Evolutionary conservation across 208 protist species (phyloP), one percentile per base, ranked within the genome.

Genomic region (Leishmania gerbilli): DNA sequence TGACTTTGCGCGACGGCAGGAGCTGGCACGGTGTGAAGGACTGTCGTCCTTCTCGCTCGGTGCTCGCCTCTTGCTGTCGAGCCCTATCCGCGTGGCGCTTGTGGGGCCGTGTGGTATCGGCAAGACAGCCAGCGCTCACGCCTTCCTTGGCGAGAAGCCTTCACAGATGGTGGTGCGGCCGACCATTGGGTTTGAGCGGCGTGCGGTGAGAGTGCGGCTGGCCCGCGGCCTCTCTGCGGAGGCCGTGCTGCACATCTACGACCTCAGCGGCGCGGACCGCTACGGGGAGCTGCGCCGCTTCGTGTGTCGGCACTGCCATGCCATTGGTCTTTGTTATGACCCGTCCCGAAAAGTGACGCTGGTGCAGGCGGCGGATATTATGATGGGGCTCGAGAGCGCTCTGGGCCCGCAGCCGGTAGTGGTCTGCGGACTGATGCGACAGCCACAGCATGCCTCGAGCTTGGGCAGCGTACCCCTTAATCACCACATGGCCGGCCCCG

Each of bases 361-460:
- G 8, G 90, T 96, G 75, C 79, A 96, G 87, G 94, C 94, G 69
- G 91, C 91, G 13, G 89, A 95, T 69, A 87, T 97, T 13, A 97
- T 97, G 91, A 87, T 92, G 86, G 85, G 77, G 60, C 74, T 97
- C 51, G 94, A 96, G 71, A 55, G 84, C 8, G 80, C 85, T 9
- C 85, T 97, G 19, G 90, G 94, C 0, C 89, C 92, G 72, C 94
- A 97, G 81, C 90, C 94, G 7, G 92, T 95, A 13, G 90, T 97
- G 31, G 88, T 95, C 3, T 97, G 94, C 51, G 94, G 94, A 1
- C 84, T 97, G 47, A 21, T 90, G 49, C 82, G 83, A 21, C 81
- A 45, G 24, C 68, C 40, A 47, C 27, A 71, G n/a, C 71, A 55
- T 42, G 3, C 31, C 17, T 11, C 45, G 45, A 27, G 72, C 15